Base-by-base conservation (phyloP, 2,329 filamentous ascomycete species). In the Microcyclosporella mali region DNA sequence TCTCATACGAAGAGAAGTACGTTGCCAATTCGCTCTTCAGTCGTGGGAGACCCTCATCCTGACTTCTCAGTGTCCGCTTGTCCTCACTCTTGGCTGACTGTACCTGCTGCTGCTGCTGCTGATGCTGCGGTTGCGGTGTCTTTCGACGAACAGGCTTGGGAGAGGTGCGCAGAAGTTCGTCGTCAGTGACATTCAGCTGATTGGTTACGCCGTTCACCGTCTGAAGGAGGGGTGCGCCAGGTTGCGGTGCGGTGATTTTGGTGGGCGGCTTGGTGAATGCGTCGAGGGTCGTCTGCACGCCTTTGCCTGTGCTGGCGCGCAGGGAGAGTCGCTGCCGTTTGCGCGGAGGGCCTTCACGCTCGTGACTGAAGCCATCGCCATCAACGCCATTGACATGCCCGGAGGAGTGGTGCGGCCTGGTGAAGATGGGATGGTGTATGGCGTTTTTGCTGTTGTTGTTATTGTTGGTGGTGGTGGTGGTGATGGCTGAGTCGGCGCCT, bases 1-100 rank as follows among this genome's bases (percentile, higher is more conserved):
- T 87, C 66, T 95, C 89, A 66, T 95, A 97, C 59, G 94, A 89
- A 40, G 85, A 82, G 60, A 97, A 95, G 68, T 95, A 97, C 36
- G 81, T 78, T 29, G 88, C 83, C 48, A 97, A 74, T 61, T 95
- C 89, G 67, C 88, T 95, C 73, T 94, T 95, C 68, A 88, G 83
- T 55, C 87, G 77, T 39, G 83, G 83, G 21, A 25, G 21, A 9
- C 84, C 85, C 57, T 77, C 77, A 61, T 94, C 88, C 58, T 94
- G 85, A 40, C 88, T 94, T 50, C 90, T 79, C 62, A 95, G 71
- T 61, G 88, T 90, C 58, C 89, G 71, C 63, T 78, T 84, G 54
- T 85, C 82, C 47, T 80, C 56, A 43, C 57, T 51, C 56, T 52
- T 62, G 44, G 29, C 53, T 56, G 39, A 39, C 18, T 59, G 45